These are phyloP conservation scores for Cynanchum wilfordii DNA, from an alignment of 257 asterid genomes.

Conservation along the genomic window DNA sequence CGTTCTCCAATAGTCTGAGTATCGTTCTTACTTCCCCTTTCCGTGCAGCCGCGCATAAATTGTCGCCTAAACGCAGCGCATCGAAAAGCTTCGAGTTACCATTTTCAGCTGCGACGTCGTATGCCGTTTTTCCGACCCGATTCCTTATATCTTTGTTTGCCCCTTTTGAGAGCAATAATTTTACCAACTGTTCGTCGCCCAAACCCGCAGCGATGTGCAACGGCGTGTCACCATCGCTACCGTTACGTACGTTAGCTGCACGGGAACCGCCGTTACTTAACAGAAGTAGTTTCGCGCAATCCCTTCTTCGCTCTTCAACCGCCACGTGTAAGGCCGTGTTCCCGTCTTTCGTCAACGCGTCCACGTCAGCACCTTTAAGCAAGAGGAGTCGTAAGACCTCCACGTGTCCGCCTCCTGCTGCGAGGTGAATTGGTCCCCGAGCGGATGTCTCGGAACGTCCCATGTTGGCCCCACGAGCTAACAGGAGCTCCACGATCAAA, in stretches of 20 bases:
- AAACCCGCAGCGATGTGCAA: conserved; percentile 47
- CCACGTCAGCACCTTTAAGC: conserved; percentile 53
- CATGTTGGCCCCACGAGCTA: conserved; percentile 48
- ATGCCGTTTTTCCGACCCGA: conserved; percentile 49
- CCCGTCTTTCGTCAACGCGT: conserved; percentile 55
- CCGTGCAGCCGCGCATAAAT: conserved; percentile 48
- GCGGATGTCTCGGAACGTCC: conserved; percentile 46
- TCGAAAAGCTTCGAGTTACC: conserved; percentile 65
- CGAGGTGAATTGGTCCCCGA: conserved; percentile 65
- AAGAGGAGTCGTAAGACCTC: conserved; percentile 58
- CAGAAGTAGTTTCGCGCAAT: conserved; percentile 53
- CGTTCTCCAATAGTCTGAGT: conserved; percentile 47
- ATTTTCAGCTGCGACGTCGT: conserved; percentile 68
- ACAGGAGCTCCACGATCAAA: conserved; percentile 57
- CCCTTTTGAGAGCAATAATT: conserved; percentile 58
- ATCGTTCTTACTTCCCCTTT: conserved; percentile 65
- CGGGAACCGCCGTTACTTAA: conserved; percentile 42
- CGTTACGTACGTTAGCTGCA: conserved; percentile 28
- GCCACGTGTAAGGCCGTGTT: conserved; percentile 60
- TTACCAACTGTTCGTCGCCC: conserved; percentile 67
- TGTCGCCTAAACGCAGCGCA: conserved; percentile 57
- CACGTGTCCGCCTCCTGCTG: conserved; percentile 51
- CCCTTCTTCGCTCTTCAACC: conserved; percentile 55
- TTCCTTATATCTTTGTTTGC: conserved; percentile 60
- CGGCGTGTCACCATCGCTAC: conserved; percentile 51